Conservation (phyloP, 306 rosid genomes). For the Urtica urens region DNA sequence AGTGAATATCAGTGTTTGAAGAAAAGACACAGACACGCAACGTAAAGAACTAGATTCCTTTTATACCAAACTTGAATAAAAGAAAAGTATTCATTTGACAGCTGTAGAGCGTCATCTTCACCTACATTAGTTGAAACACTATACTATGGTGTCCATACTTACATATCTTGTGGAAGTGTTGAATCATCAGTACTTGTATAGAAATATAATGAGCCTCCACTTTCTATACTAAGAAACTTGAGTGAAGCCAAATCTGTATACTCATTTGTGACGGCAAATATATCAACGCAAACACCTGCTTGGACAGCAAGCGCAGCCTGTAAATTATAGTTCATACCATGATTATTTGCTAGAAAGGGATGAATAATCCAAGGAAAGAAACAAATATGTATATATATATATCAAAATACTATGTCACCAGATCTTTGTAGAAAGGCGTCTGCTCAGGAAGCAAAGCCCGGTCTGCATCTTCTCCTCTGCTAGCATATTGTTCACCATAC, state of each 20-base stretch:
- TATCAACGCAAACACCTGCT: slow-evolving; percentile 94
- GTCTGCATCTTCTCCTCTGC: slow-evolving; percentile 97
- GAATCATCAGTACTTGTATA: slow-evolving; percentile 83
- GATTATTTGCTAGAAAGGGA: slow-evolving; percentile 7
- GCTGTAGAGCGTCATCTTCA: too few species aligned
- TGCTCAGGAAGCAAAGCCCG: slow-evolving; percentile 96
- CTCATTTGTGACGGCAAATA: slow-evolving; percentile 94
- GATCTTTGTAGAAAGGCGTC: slow-evolving; percentile 87
- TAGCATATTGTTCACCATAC: slow-evolving; percentile 96
- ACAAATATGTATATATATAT: slow-evolving; percentile 12
- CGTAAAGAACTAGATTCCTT: too few species aligned
- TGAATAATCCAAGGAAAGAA: not conserved
- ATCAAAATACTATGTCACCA: slow-evolving; percentile 42
- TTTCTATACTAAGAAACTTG: slow-evolving; percentile 79
- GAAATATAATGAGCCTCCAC: slow-evolving; percentile 81
- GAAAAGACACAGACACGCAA: too few species aligned
- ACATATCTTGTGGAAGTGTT: slow-evolving; percentile 97
- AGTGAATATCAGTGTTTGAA: too few species aligned
- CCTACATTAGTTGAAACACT: too few species aligned
- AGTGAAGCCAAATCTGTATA: slow-evolving; percentile 93
- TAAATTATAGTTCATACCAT: slow-evolving; percentile 32
- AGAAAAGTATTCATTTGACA: too few species aligned
- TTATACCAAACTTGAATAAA: too few species aligned
- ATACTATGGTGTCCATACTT: too few species aligned
- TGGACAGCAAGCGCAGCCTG: slow-evolving; percentile 98